Conservation (phyloP, 768 basidiomycete genomes). For the Chalciporus piperatus region DNA sequence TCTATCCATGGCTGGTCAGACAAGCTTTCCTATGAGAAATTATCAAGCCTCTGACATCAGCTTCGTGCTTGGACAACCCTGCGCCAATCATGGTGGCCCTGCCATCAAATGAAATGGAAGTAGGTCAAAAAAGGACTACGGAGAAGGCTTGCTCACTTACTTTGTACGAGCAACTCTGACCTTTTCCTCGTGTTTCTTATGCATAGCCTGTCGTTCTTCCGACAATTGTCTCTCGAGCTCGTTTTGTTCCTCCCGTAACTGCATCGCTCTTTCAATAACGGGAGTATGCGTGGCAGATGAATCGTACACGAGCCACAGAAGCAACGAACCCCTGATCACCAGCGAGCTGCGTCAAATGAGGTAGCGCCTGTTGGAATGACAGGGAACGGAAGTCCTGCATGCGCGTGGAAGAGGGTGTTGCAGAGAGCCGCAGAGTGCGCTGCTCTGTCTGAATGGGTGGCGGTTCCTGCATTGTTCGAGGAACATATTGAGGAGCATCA, state of each 20-base stretch:
- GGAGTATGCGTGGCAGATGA: not conserved
- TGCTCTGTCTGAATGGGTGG: slow-evolving; percentile 4
- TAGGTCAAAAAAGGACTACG: slow-evolving; percentile 1
- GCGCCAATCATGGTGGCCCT: slow-evolving; percentile 70
- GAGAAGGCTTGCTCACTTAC: slow-evolving; percentile 38
- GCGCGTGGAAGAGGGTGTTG: slow-evolving; percentile 2
- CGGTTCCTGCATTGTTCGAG: slow-evolving; percentile 16
- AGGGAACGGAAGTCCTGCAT: slow-evolving; percentile 43
- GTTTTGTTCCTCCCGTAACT: slow-evolving; percentile 75
- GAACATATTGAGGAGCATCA: slow-evolving; percentile 7
- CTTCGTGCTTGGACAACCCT: slow-evolving; percentile 64
- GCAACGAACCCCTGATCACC: slow-evolving; percentile 51
- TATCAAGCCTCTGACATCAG: slow-evolving; percentile 25
- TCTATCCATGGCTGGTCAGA: slow-evolving; percentile 43
- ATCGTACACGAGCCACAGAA: slow-evolving; percentile 49
- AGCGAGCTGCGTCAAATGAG: slow-evolving; percentile 58
- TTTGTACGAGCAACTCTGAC: slow-evolving; percentile 65
- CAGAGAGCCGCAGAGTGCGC: slow-evolving; percentile 13
- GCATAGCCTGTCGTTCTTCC: slow-evolving; percentile 62
- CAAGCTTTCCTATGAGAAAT: slow-evolving; percentile 1
- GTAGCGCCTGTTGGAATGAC: slow-evolving; percentile 70
- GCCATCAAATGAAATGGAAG: slow-evolving; percentile 2
- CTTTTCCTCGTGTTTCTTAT: slow-evolving; percentile 66
- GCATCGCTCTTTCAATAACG: slow-evolving; percentile 8
- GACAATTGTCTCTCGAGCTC: slow-evolving; percentile 65